These are phyloP conservation scores for Schizopora paradoxa DNA, from an alignment of 1,284 basidiomycete genomes.

Conservation along the genomic window DNA sequence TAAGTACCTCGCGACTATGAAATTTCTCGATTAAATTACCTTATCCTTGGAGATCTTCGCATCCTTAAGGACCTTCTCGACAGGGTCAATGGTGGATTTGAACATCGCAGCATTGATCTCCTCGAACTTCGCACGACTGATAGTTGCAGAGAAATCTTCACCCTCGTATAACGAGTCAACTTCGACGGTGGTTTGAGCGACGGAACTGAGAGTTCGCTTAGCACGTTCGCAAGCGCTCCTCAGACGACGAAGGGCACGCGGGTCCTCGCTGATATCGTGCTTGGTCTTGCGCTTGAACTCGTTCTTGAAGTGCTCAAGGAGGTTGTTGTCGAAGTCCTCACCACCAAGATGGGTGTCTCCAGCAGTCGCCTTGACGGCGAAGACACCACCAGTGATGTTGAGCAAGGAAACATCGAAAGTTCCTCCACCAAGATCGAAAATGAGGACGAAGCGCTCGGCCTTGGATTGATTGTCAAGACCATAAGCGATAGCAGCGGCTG, in stretches of 20 bases:
- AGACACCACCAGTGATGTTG: slow-evolving; percentile 95
- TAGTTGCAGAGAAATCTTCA: slow-evolving; percentile 93
- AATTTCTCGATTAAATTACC: slow-evolving; percentile 32
- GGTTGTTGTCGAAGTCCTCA: slow-evolving; percentile 97
- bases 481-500: slow-evolving; percentile 91
- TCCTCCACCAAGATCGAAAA: slow-evolving; percentile 99
- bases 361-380: slow-evolving; percentile 96
- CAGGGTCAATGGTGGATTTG: slow-evolving; percentile 97
- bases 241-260: slow-evolving; percentile 93
- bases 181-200: slow-evolving; percentile 97
- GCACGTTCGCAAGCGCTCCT: slow-evolving; percentile 98
- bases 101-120: slow-evolving; percentile 95
- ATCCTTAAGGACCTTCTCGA: slow-evolving; percentile 99
- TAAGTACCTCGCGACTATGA: background rate
- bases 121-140: slow-evolving; percentile 99
- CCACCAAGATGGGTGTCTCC: slow-evolving; percentile 98
- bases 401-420: slow-evolving; percentile 98
- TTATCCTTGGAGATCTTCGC: slow-evolving; percentile 96
- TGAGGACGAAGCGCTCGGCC: slow-evolving; percentile 96
- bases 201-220: slow-evolving; percentile 97
- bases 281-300: slow-evolving; percentile 99
- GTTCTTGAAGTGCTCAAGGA: slow-evolving; percentile 96
- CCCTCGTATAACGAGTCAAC: slow-evolving; percentile 98
- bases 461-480: slow-evolving; percentile 88
- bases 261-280: slow-evolving; percentile 92